These are phyloP conservation scores for Penicillium expansum DNA, from an alignment of 2,329 filamentous ascomycete genomes.

Conservation along the genomic window DNA sequence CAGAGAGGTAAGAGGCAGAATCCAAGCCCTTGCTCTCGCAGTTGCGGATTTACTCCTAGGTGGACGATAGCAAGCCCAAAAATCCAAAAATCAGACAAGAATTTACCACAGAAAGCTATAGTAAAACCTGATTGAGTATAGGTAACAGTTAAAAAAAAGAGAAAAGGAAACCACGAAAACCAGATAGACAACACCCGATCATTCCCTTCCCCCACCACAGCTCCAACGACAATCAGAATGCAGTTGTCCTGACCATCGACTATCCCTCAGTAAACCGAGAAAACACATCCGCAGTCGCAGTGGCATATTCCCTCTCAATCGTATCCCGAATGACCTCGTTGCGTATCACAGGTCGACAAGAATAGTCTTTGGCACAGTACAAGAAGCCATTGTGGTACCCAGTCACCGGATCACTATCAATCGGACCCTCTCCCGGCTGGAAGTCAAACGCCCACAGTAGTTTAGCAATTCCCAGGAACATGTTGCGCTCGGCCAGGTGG, in stretches of 20 bases:
- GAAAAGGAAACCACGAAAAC: background rate
- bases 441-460: background rate
- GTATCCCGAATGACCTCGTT: background rate
- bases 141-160: background rate
- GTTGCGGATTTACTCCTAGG: background rate
- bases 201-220: background rate
- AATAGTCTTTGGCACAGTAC: background rate
- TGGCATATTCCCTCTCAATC: background rate
- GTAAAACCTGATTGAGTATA: no score
- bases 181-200: background rate
- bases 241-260: background rate
- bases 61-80: background rate
- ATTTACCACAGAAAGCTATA: background rate
- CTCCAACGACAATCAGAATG: background rate
- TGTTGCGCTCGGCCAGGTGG: constrained; percentile 1
- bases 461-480: background rate
- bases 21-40: background rate
- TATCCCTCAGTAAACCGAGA: background rate
- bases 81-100: background rate
- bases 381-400: background rate
- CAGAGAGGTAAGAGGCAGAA: no score
- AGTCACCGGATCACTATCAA: background rate
- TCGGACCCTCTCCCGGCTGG: background rate
- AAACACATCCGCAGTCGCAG: background rate
- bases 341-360: background rate